phyloP scores from a whole-genome alignment of 345 rosid genomes.

The Gossypium thurberi region DNA sequence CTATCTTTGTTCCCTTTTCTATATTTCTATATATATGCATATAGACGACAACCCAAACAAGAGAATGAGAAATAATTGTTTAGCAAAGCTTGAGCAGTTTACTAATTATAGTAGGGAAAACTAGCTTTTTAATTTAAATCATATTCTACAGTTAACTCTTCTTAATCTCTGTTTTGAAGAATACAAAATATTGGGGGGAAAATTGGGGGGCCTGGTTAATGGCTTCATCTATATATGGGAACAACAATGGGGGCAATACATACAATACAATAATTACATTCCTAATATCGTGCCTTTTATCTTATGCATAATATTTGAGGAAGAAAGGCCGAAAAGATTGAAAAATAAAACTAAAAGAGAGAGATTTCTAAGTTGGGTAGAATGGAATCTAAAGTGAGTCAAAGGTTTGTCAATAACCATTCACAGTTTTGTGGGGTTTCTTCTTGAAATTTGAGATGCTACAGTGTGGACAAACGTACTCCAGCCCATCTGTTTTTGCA shows the following conservation, averaged over 20 bases:
- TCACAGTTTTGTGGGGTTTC: conserved; percentile 72
- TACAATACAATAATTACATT: conserved; percentile 40
- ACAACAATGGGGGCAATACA: conserved; percentile 36
- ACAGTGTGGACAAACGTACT: conserved; percentile 93
- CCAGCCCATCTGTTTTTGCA: conserved; percentile 95
- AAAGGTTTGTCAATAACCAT: conserved; percentile 42
- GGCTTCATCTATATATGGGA: conserved; percentile 32
- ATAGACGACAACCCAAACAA: not conserved
- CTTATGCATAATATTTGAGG: conserved; percentile 17
- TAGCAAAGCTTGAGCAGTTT: not conserved
- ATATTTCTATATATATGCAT: not conserved
- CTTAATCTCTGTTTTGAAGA: conserved; percentile 6
- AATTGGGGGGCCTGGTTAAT: conserved; percentile 12
- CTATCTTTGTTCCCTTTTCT: not conserved
- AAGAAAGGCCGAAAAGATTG: not conserved
- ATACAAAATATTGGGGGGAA: conserved; percentile 10
- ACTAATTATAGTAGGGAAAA: not conserved
- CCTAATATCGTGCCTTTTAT: conserved; percentile 20
- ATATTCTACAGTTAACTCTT: conserved; percentile 10
- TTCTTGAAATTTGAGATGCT: conserved; percentile 79
- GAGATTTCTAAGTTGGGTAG: not conserved
- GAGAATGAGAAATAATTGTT: not conserved
- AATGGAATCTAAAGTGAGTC: conserved; percentile 14
- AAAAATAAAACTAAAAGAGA: not conserved
- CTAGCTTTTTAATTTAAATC: not conserved